Evolutionary conservation across 2,329 filamentous ascomycete species (phyloP), one percentile per base, ranked within the genome.

Genomic region (Davidsoniella virescens): DNA sequence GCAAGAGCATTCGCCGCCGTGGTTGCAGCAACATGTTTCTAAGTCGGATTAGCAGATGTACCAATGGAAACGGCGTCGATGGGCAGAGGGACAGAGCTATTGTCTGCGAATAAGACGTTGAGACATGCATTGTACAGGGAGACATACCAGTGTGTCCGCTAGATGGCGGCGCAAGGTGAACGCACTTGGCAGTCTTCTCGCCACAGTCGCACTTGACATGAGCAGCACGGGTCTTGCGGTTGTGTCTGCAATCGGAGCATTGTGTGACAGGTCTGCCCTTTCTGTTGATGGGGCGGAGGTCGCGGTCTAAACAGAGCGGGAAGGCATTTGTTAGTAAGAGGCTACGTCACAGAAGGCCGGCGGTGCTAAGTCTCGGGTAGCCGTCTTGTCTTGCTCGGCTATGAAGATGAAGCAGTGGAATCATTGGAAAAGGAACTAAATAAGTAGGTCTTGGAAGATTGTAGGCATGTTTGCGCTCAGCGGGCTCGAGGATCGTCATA

Each of bases 131-230:
- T 37, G 25, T 26, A 20, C 8, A 49, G 26, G 17, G 39, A 18
- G 4, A 17, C 36, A 23, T 64, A 78, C 70, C 76, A 67, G 70
- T 72, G 63, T 78, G 75, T 55, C 75, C 75, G 46, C 77, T 73
- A 49, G 75, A 59, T 36, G 70, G 69, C 48, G 71, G 70, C 58
- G 76, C 71, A 60, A 79, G 58, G 62, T 81, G 75, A 53, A 72
- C 66, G 64, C 78, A 81, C 63, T 77, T 77, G 70, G 83, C 82
- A 55, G 80, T 79, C 74, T 94, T 95, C 67, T 94, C 86, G 64
- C 87, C 88, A 67, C 92, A 98, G 67, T 96, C 88, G 69, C 92
- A 98, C 67, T 92, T 94, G 62, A 92, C 78, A 67, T 96, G 92
- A 56, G 90, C 86, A 53, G 88, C 82, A 60, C 92, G 86, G 66